Percentiles rank a stretch among this genome's conserved stretches.
These are phyloP conservation scores for Thermochaetoides dissita DNA, from an alignment of 2,329 filamentous ascomycete genomes.

Conservation along the genomic window DNA sequence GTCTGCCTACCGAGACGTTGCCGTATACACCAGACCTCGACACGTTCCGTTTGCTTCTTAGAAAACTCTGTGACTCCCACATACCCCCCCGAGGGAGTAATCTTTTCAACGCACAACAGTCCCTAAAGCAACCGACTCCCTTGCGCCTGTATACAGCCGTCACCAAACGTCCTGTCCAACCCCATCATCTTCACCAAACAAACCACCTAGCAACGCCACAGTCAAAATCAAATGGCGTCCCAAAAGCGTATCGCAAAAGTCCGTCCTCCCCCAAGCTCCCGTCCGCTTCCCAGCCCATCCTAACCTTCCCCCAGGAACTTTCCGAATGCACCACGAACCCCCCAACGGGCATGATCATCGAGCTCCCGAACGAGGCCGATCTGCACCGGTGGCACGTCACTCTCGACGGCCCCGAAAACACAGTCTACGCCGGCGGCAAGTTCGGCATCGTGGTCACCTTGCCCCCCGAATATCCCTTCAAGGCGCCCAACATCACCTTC, in stretches of 20 bases:
- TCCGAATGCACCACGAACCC: slow-evolving; percentile 34
- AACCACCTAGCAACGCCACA: too few species aligned
- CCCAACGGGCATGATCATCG: slow-evolving; percentile 32
- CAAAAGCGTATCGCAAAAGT: slow-evolving; percentile 14
- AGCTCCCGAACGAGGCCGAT: slow-evolving; percentile 31
- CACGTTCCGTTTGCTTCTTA: too few species aligned
- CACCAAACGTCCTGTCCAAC: too few species aligned
- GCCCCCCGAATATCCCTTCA: slow-evolving; percentile 78
- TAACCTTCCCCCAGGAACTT: slow-evolving; percentile 31
- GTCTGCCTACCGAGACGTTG: too few species aligned
- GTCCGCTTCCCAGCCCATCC: neutral
- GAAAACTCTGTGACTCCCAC: too few species aligned
- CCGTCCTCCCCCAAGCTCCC: neutral
- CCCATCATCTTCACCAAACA: too few species aligned
- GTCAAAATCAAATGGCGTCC: slow-evolving; percentile 8
- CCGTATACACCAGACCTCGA: too few species aligned
- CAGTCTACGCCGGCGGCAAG: slow-evolving; percentile 47
- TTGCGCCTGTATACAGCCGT: too few species aligned
- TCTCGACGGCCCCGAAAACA: slow-evolving; percentile 29
- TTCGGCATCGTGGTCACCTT: slow-evolving; percentile 63
- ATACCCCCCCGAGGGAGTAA: too few species aligned
- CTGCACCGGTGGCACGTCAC: slow-evolving; percentile 39
- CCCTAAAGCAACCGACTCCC: too few species aligned
- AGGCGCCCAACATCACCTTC: slow-evolving; percentile 68
- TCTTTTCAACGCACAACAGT: too few species aligned